Evolutionary conservation across 2,329 filamentous ascomycete genomes (phyloP).

Genomic region (Phialemonium atrogriseum): DNA sequence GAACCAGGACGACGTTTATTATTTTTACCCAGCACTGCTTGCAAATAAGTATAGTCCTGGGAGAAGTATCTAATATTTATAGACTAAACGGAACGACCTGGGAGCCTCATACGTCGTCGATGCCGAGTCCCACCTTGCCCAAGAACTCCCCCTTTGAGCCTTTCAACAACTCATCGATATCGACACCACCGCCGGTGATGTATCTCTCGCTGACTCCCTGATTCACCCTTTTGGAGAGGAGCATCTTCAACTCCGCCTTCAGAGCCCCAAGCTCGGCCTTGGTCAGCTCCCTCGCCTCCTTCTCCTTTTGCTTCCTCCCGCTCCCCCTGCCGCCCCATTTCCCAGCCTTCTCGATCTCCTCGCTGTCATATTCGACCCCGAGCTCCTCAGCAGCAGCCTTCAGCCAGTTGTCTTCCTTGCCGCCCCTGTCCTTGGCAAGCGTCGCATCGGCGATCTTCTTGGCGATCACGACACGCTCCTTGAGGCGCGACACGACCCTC

Average conservation of each 20-base stretch:
- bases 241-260: slow-evolving; percentile 61
- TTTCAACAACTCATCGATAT: slow-evolving; percentile 62
- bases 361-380: slow-evolving; percentile 87
- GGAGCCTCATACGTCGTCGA: slow-evolving; percentile 23
- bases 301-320: slow-evolving; percentile 66
- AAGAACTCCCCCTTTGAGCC: slow-evolving; percentile 61
- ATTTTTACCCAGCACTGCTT: too few species aligned
- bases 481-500: slow-evolving; percentile 66
- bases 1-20: too few species aligned
- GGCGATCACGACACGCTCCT: slow-evolving; percentile 69
- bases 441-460: slow-evolving; percentile 78
- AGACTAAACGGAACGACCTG: too few species aligned
- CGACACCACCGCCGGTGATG: slow-evolving; percentile 73
- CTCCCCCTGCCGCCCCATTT: slow-evolving; percentile 60
- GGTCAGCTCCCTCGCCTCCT: slow-evolving; percentile 55
- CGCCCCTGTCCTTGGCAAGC: slow-evolving; percentile 80
- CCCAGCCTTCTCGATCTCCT: slow-evolving; percentile 65
- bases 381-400: slow-evolving; percentile 80
- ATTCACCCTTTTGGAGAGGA: slow-evolving; percentile 70
- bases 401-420: slow-evolving; percentile 78
- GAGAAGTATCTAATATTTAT: too few species aligned
- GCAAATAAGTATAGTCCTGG: too few species aligned
- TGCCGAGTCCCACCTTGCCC: slow-evolving; percentile 38
- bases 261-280: slow-evolving; percentile 67
- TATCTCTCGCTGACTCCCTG: slow-evolving; percentile 83